Conservation (phyloP, 257 asterid genomes). For the Misopates orontium region DNA sequence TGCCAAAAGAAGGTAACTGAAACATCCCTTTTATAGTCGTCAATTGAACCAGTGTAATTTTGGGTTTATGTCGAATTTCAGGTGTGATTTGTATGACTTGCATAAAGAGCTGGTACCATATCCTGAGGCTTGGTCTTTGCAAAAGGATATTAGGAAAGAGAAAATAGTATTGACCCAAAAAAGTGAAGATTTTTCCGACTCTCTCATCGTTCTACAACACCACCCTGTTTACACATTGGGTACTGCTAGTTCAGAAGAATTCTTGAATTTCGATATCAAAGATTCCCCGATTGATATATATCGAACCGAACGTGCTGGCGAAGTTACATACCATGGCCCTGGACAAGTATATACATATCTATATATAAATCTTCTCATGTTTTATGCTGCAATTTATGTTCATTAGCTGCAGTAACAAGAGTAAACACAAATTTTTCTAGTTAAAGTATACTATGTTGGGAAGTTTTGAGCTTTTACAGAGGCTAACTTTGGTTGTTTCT, state of each 20-base stretch:
- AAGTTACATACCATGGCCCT: slow-evolving; percentile 97
- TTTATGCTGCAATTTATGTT: background rate
- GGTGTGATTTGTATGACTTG: slow-evolving; percentile 64
- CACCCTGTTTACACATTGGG: slow-evolving; percentile 90
- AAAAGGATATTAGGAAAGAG: slow-evolving; percentile 62
- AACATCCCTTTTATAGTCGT: background rate
- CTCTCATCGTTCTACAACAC: slow-evolving; percentile 77
- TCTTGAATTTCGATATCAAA: slow-evolving; percentile 59
- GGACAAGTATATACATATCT: slow-evolving; percentile 62
- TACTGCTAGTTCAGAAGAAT: slow-evolving; percentile 65
- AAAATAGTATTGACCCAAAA: slow-evolving; percentile 38
- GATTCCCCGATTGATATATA: slow-evolving; percentile 63
- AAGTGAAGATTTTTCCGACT: slow-evolving; percentile 60
- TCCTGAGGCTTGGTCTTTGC: slow-evolving; percentile 87
- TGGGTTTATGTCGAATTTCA: slow-evolving; percentile 14
- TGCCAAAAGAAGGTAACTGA: slow-evolving; percentile 34
- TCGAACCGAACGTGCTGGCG: slow-evolving; percentile 90
- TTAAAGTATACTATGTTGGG: too few species aligned
- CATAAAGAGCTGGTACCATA: slow-evolving; percentile 72
- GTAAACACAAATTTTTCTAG: too few species aligned
- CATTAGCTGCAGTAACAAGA: too few species aligned
- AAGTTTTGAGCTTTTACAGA: too few species aligned
- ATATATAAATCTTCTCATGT: too few species aligned
- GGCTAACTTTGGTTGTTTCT: too few species aligned
- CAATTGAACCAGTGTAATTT: background rate